A percentile compares a stretch with the other conserved stretches of the same genome.
Evolutionary conservation across 257 asterid genomes (phyloP).

Genomic region (Verbascum thapsus): DNA sequence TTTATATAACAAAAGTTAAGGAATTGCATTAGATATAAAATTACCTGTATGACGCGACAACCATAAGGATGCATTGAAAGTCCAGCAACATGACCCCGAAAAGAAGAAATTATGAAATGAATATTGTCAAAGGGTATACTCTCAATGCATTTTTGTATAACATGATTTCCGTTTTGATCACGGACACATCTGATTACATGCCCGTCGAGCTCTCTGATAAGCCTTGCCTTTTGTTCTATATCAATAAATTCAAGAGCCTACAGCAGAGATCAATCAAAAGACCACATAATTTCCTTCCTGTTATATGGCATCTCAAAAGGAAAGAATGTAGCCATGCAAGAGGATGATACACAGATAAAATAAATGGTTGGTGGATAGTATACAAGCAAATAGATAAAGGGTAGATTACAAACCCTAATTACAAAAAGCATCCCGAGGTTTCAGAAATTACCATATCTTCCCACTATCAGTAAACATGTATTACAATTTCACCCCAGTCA

Average conservation of each 20-base stretch:
- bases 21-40: conserved; percentile 14
- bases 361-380: background rate
- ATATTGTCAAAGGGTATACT: conserved; percentile 54
- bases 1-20: conserved; percentile 4
- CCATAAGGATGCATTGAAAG: conserved; percentile 86
- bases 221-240: conserved; percentile 49
- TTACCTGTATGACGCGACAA: conserved; percentile 75
- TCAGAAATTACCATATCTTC: too few relatives aligned
- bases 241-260: conserved; percentile 63
- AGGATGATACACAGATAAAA: background rate
- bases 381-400: too few relatives aligned
- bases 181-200: conserved; percentile 56
- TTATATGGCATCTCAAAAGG: too few relatives aligned
- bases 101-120: conserved; percentile 54
- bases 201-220: conserved; percentile 58
- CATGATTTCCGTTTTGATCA: conserved; percentile 70
- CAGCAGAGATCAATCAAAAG: conserved; percentile 20
- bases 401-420: too few relatives aligned
- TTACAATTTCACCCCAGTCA: too few relatives aligned
- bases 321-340: too few relatives aligned
- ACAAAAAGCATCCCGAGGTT: too few relatives aligned
- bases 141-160: conserved; percentile 73
- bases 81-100: conserved; percentile 61
- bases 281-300: background rate
- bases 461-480: too few relatives aligned